Percentiles rank a stretch among this genome's conserved stretches.
These are phyloP conservation scores for Pyrus bretschneideri DNA, from an alignment of 306 rosid genomes.

Conservation along the genomic window DNA sequence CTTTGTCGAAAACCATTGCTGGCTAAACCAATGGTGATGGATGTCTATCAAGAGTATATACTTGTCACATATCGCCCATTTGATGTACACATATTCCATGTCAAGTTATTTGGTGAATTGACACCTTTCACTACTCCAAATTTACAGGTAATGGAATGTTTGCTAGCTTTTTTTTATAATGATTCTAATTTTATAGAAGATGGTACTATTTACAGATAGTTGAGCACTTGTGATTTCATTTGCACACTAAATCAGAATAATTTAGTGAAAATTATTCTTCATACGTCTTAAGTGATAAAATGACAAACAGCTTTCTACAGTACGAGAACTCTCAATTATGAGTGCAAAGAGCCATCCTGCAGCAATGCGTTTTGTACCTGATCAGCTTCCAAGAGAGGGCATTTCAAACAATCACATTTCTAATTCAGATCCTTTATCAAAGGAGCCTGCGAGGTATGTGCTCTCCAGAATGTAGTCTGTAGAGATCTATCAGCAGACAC, in stretches of 20 bases:
- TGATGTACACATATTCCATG: constrained; percentile 89
- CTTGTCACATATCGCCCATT: constrained; percentile 85
- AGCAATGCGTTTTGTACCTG: constrained; percentile 91
- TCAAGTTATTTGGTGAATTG: constrained; percentile 75
- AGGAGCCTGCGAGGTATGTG: constrained; percentile 87
- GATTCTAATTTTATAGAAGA: background rate
- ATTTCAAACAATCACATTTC: constrained; percentile 49
- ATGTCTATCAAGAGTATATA: constrained; percentile 85
- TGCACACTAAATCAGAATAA: constrained; percentile 7
- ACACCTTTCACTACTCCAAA: constrained; percentile 68
- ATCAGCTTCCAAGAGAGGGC: constrained; percentile 63
- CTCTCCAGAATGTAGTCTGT: background rate
- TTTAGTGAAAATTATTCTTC: constrained; percentile 30
- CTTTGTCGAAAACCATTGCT: constrained; percentile 78
- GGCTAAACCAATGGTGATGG: constrained; percentile 96
- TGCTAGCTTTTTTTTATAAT: constrained; percentile 14
- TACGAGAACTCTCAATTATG: constrained; percentile 98
- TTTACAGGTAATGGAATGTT: constrained; percentile 64
- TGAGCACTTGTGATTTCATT: background rate
- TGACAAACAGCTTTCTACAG: constrained; percentile 99
- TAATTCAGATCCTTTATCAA: constrained; percentile 40
- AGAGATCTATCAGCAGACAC: constrained; percentile 7
- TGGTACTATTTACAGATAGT: constrained; percentile 10
- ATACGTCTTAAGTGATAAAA: constrained; percentile 90
- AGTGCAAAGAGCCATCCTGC: constrained; percentile 99